phyloP scores from a whole-genome alignment of 2,329 filamentous ascomycete species.

The Colletotrichum tropicicola region DNA sequence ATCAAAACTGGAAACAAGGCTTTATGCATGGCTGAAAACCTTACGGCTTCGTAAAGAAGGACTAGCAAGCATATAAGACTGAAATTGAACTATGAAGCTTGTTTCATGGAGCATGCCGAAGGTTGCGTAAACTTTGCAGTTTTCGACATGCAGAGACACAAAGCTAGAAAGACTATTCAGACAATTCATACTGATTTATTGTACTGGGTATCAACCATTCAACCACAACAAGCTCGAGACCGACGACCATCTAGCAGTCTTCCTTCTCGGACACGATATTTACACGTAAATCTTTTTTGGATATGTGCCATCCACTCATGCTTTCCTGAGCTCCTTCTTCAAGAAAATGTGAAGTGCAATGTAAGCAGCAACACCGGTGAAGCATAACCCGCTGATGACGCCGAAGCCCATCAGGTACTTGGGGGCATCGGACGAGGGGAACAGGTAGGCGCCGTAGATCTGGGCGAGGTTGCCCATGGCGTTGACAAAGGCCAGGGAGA shows the following conservation, averaged over 20 bases:
- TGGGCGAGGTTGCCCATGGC: conserved; percentile 63
- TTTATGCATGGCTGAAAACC: too few relatives aligned
- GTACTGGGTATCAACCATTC: background rate
- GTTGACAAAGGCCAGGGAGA: conserved; percentile 57
- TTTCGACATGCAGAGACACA: background rate
- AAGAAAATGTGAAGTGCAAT: conserved; percentile 12
- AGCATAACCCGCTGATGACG: conserved; percentile 29
- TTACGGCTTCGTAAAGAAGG: too few relatives aligned
- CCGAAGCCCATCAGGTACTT: conserved; percentile 56
- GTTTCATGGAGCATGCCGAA: too few relatives aligned
- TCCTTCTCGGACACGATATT: too few relatives aligned
- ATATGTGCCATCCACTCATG: background rate
- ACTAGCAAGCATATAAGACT: too few relatives aligned
- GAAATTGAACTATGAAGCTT: too few relatives aligned
- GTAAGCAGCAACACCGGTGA: conserved; percentile 20
- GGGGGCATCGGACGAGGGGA: conserved; percentile 56
- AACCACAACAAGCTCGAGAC: background rate
- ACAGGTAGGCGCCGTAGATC: conserved; percentile 64
- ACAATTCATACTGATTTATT: background rate
- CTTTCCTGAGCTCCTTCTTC: background rate
- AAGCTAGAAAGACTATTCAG: background rate
- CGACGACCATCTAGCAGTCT: too few relatives aligned
- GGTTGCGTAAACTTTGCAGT: too few relatives aligned
- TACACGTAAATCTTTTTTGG: too few relatives aligned
- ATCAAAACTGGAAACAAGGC: too few relatives aligned